phyloP scores from a whole-genome alignment of 345 rosid genomes.

The Aquilaria yunnanensis region DNA sequence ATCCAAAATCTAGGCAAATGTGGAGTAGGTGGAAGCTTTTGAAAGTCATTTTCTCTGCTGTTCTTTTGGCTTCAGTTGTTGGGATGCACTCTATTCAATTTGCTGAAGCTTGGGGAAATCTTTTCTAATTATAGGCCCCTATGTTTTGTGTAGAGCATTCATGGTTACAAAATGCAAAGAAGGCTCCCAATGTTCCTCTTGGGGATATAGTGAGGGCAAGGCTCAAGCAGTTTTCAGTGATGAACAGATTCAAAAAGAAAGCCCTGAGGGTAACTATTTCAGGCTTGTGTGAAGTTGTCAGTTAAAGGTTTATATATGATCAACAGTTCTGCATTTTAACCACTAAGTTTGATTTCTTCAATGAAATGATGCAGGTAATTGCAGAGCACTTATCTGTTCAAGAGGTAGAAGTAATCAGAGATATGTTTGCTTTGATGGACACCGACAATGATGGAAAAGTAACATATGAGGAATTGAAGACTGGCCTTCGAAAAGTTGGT shows the following conservation, averaged over 20 bases:
- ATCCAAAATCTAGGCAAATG: no score
- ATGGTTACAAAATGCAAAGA: slow-evolving; percentile 91
- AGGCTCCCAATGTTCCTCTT: slow-evolving; percentile 93
- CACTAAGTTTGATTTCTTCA: slow-evolving; percentile 3
- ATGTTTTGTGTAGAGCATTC: slow-evolving; percentile 58
- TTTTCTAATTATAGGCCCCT: not conserved
- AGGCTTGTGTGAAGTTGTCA: slow-evolving; percentile 3
- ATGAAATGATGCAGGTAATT: slow-evolving; percentile 61
- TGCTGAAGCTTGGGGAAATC: no score
- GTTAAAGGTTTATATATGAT: slow-evolving; percentile 4
- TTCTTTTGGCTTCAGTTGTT: no score
- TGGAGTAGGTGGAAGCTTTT: no score
- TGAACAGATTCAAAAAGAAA: slow-evolving; percentile 95
- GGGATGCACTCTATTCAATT: no score
- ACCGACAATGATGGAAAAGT: slow-evolving; percentile 83
- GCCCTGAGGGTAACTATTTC: slow-evolving; percentile 66
- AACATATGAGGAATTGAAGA: slow-evolving; percentile 66
- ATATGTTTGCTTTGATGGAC: slow-evolving; percentile 91
- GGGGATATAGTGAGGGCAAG: slow-evolving; percentile 95
- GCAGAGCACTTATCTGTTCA: slow-evolving; percentile 82
- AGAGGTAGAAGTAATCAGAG: slow-evolving; percentile 90
- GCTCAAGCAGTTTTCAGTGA: slow-evolving; percentile 87
- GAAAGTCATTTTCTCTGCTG: no score
- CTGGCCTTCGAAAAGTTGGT: slow-evolving; percentile 91
- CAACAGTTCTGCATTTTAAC: not conserved